These are phyloP conservation scores for Calocybe gangraenosa DNA, from an alignment of 768 basidiomycete species.

Conservation along the genomic window DNA sequence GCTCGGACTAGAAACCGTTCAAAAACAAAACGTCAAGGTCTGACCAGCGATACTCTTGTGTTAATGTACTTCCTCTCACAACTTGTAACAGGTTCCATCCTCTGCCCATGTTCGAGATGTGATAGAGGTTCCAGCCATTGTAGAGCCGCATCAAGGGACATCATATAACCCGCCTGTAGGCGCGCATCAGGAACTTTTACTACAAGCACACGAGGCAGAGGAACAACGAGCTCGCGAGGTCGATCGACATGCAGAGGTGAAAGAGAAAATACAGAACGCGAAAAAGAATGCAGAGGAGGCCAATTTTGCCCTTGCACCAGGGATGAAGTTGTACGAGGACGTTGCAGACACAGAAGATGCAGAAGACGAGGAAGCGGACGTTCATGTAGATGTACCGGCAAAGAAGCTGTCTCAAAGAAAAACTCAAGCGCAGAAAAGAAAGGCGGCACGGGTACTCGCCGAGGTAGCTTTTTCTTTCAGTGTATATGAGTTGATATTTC, in stretches of 20 bases:
- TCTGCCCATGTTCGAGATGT: conserved; percentile 40
- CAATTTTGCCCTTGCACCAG: conserved; percentile 40
- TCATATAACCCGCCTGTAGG: conserved; percentile 85
- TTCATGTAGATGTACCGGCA: conserved; percentile 20
- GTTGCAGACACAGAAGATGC: conserved; percentile 21
- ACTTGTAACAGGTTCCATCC: conserved; percentile 41
- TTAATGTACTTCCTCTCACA: neutral
- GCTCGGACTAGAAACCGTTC: conserved; percentile 37
- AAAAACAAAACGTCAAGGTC: conserved; percentile 52
- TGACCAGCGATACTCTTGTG: neutral
- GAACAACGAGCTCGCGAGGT: conserved; percentile 49
- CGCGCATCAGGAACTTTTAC: conserved; percentile 68
- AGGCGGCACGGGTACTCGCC: conserved; percentile 57
- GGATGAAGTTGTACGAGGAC: conserved; percentile 61
- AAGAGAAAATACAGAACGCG: conserved; percentile 53
- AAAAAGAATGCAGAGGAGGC: conserved; percentile 27
- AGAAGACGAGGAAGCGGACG: conserved; percentile 10
- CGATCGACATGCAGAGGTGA: conserved; percentile 48
- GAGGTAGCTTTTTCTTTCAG: conserved; percentile 40
- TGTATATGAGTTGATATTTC: neutral
- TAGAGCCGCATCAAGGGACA: conserved; percentile 73
- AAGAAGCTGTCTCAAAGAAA: conserved; percentile 42
- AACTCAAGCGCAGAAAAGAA: conserved; percentile 54
- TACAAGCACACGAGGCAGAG: conserved; percentile 64
- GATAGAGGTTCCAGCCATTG: conserved; percentile 64